Evolutionary conservation across 495 filamentous ascomycete species (phyloP), one percentile per base, ranked within the genome.

Genomic region (Tuber magnatum): DNA sequence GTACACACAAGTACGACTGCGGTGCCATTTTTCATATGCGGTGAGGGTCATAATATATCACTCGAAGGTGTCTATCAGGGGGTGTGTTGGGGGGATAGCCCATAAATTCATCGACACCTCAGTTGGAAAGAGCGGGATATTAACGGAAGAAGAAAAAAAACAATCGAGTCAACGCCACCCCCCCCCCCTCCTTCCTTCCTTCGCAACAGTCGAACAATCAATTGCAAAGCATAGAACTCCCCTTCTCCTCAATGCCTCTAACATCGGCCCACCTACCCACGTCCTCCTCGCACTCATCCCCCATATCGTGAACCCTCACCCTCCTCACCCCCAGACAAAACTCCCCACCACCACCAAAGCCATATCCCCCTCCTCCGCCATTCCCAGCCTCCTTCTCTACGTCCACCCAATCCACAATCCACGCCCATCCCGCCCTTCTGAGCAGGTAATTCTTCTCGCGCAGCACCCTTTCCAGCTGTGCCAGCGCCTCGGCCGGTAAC

Each of bases 321-420:
- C 56, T 65, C 28, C 56, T 65, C 56, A 65, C 56, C 56, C 56
- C 28, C 56, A 65, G 14, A 35, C 56, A 65, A 65, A 65, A 65
- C 56, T 65, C 56, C 28, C 56, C 56, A 1, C 56, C n/a, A 61
- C 51, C 48, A 14, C n/a, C 56, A 65, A 65, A 35, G 12, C 56
- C 56, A 35, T 65, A 65, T 28, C 56, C n/a, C 12, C 56, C n/a
- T 32, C n/a, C 56, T 35, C 56, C 56, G 18, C 14, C 28, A 65
- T 18, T 65, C 12, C 56, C 28, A 35, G 18, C 56, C 12, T 35
- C 56, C 56, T 35, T 35, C 28, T 65, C 56, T 28, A 65, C 56
- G 5, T 65, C 56, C 56, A 35, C 56, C 28, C 56, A 65, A 35
- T 65, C 56, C 28, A 65, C 56, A 65, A 65, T 14, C 56, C 56